Evolutionary conservation across 2,329 filamentous ascomycete genomes (phyloP).

Genomic region (Penicillium expansum): DNA sequence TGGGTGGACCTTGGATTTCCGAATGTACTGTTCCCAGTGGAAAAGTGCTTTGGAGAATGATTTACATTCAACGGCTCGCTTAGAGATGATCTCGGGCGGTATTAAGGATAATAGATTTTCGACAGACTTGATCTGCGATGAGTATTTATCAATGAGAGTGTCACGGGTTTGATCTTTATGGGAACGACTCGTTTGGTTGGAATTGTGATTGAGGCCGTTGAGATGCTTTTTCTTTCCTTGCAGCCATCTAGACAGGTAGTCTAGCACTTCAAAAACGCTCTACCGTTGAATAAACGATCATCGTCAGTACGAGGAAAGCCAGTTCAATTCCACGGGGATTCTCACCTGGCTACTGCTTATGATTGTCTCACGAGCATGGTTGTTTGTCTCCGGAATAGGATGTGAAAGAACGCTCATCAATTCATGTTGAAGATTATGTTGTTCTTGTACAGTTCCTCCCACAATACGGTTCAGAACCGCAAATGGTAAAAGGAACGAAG

Average conservation of each 20-base stretch:
- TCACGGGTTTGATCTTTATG: conserved; percentile 30
- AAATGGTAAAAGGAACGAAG: conserved; percentile 86
- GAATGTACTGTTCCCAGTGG: conserved; percentile 89
- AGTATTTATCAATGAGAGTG: conserved; percentile 32
- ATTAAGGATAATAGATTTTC: conserved; percentile 69
- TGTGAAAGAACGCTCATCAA: conserved; percentile 71
- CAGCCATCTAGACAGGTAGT: conserved; percentile 88
- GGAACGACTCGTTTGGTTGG: conserved; percentile 28
- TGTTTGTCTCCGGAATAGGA: conserved; percentile 51
- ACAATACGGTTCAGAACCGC: conserved; percentile 79
- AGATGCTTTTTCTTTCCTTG: conserved; percentile 67
- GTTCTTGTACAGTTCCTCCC: conserved; percentile 64
- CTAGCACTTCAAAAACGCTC: conserved; percentile 85
- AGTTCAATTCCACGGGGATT: conserved; percentile 2
- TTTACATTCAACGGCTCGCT: conserved; percentile 86
- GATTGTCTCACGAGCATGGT: conserved; percentile 68
- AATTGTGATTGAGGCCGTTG: conserved; percentile 30
- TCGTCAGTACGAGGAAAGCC: conserved; percentile 8
- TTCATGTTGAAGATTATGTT: conserved; percentile 67
- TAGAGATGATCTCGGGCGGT: conserved; percentile 70
- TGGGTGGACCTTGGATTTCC: conserved; percentile 49
- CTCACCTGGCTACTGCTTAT: conserved; percentile 83
- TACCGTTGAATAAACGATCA: conserved; percentile 34
- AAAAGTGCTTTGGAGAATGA: conserved; percentile 91
- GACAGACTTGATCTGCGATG: conserved; percentile 58